Evolutionary conservation across 768 basidiomycete genomes (phyloP).

Genomic region (Suillus fuscotomentosus): DNA sequence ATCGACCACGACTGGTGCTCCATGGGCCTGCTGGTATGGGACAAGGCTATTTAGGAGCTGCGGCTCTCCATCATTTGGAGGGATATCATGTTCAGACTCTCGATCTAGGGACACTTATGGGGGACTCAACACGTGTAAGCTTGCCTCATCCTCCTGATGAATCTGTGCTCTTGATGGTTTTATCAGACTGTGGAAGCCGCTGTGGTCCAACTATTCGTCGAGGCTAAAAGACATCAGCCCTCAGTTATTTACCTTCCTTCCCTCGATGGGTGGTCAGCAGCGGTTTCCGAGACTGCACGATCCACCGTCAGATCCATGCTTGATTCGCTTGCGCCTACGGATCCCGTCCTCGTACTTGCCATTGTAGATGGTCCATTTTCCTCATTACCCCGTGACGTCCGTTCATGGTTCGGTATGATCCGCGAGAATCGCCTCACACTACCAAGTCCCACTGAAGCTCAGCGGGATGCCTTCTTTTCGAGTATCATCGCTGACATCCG

Average conservation of each 20-base stretch:
- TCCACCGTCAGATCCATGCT: constrained; percentile 88
- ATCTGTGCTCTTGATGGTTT: constrained; percentile 7
- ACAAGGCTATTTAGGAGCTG: constrained; percentile 86
- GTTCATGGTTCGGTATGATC: constrained; percentile 84
- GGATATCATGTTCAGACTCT: constrained; percentile 94
- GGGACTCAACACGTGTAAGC: constrained; percentile 86
- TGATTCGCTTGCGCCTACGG: constrained; percentile 86
- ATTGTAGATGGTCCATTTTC: constrained; percentile 77
- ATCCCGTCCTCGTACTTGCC: constrained; percentile 91
- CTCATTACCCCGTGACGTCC: constrained; percentile 77
- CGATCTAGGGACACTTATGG: constrained; percentile 84
- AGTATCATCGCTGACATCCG: constrained; percentile 66
- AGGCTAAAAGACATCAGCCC: constrained; percentile 96
- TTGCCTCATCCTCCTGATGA: background rate
- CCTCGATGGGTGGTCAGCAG: constrained; percentile 79
- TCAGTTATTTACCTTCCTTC: constrained; percentile 95
- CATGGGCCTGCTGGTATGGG: constrained; percentile 88
- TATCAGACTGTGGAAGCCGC: constrained; percentile 84
- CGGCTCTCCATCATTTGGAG: constrained; percentile 90
- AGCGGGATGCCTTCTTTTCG: constrained; percentile 75
- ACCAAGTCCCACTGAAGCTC: constrained; percentile 44
- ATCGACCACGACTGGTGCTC: constrained; percentile 84
- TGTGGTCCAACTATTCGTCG: constrained; percentile 91
- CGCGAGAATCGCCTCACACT: constrained; percentile 76
- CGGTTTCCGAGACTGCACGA: constrained; percentile 81